Percentiles rank a stretch among this genome's conserved stretches.
These are phyloP conservation scores for Picea sitchensis DNA, from an alignment of 75 land plant species.

Conservation along the genomic window DNA sequence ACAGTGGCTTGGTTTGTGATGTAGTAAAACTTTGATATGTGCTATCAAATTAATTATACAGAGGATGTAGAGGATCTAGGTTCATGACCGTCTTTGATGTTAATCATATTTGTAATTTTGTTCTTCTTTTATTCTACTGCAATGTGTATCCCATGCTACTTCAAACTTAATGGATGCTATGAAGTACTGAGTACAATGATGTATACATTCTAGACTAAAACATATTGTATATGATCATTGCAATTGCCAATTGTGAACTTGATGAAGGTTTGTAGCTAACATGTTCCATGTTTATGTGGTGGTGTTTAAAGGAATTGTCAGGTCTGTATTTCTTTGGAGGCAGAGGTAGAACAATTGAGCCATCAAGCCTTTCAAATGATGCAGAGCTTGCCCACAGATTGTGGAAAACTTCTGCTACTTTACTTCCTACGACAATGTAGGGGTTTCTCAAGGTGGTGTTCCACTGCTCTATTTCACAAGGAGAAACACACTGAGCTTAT, in stretches of 20 bases:
- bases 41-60: no score
- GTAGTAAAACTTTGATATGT: no score
- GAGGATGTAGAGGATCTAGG: no score
- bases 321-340: conserved; percentile 81
- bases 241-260: neutral
- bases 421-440: conserved; percentile 14
- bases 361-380: conserved; percentile 52
- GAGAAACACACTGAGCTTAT: neutral
- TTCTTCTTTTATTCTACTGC: no score
- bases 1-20: no score
- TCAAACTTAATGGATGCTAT: no score
- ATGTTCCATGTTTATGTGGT: neutral
- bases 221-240: no score
- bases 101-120: no score
- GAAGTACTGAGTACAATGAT: no score
- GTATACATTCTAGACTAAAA: no score
- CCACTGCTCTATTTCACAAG: neutral
- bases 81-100: no score
- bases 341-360: conserved; percentile 47
- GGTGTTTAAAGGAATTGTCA: conserved; percentile 51
- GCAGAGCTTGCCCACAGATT: conserved; percentile 41
- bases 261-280: neutral
- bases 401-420: conserved; percentile 45
- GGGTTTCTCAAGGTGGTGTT: neutral
- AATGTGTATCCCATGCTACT: no score